These are phyloP conservation scores for Angomonas desouzai DNA, from an alignment of 208 protist genomes.

Conservation along the genomic window DNA sequence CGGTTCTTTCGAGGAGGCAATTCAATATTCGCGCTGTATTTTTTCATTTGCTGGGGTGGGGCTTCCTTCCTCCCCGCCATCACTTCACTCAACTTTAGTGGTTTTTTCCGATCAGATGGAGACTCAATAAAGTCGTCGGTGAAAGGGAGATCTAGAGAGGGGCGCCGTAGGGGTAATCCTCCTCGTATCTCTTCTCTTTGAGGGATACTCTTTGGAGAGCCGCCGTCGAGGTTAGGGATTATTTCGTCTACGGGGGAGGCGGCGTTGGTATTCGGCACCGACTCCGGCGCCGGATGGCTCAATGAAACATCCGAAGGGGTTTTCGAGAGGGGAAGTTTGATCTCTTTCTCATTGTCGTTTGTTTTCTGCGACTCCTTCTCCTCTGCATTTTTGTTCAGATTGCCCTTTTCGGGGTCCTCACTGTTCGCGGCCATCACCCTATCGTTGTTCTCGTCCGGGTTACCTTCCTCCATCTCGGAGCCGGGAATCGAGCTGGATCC, in stretches of 20 bases:
- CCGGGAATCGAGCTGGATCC: background rate
- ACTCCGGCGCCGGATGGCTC: too few relatives aligned
- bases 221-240: too few relatives aligned
- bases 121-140: constrained; percentile 3
- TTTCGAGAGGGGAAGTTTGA: too few relatives aligned
- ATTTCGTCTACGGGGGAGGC: too few relatives aligned
- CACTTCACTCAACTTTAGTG: constrained; percentile 3
- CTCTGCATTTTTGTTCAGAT: too few relatives aligned
- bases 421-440: background rate
- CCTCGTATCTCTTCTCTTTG: background rate
- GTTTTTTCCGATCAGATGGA: background rate
- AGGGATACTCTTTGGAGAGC: too few relatives aligned
- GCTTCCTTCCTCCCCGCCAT: background rate
- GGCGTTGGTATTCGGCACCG: too few relatives aligned
- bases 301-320: too few relatives aligned
- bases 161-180: background rate
- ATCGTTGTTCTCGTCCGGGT: background rate
- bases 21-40: background rate
- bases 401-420: too few relatives aligned
- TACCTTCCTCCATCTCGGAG: background rate
- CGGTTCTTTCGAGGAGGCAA: background rate
- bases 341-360: too few relatives aligned
- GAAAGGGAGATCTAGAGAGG: background rate
- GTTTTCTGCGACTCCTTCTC: too few relatives aligned
- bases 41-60: constrained; percentile 1